Conservation (phyloP, 306 rosid genomes). For the Medicago lupulina region DNA sequence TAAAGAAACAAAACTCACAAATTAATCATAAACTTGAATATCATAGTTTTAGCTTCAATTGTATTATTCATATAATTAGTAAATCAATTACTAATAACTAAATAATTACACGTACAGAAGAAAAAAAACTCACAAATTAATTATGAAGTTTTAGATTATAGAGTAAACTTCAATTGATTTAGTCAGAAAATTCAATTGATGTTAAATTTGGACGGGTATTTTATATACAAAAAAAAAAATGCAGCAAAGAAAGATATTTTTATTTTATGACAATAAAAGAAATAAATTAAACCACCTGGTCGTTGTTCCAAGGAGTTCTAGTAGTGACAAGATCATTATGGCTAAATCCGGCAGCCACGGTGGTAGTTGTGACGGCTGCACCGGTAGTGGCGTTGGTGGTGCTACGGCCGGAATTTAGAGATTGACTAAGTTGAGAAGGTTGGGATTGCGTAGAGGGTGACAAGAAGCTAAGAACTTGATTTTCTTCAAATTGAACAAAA, state of each 20-base stretch:
- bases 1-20: neutral
- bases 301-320: constrained; percentile 73
- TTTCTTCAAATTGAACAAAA: constrained; percentile 79
- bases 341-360: constrained; percentile 50
- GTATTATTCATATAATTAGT: neutral
- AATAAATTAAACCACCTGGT: constrained; percentile 55
- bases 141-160: constrained; percentile 12
- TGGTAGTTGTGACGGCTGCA: constrained; percentile 22
- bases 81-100: neutral
- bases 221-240: neutral
- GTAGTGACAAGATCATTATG: constrained; percentile 58
- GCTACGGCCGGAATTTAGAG: constrained; percentile 17
- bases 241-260: too few relatives aligned
- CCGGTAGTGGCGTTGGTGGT: constrained; percentile 12
- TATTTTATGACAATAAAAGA: too few relatives aligned
- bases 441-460: constrained; percentile 59
- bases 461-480: constrained; percentile 82
- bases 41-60: constrained; percentile 11
- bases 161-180: neutral
- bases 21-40: constrained; percentile 13
- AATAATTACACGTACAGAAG: neutral
- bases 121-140: neutral
- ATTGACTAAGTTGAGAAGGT: constrained; percentile 51
- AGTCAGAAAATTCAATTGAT: neutral
- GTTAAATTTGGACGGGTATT: neutral